phyloP scores from a whole-genome alignment of 306 rosid genomes.

The Leucaena leucocephala region DNA sequence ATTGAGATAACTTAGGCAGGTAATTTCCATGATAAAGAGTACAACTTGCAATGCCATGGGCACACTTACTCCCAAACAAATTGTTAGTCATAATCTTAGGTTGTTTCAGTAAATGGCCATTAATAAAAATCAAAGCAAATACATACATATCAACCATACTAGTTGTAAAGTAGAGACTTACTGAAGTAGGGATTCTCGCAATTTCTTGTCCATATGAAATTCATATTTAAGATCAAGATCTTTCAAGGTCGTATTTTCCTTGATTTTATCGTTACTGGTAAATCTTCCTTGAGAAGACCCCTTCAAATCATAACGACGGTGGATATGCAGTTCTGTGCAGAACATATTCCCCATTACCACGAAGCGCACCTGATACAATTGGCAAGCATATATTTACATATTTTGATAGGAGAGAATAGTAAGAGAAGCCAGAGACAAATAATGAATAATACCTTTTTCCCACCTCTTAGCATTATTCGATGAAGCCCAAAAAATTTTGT shows the following conservation, averaged over 20 bases:
- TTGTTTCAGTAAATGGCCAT: constrained; percentile 9
- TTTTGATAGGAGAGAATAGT: constrained; percentile 23
- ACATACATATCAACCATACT: constrained; percentile 7
- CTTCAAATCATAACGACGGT: constrained; percentile 89
- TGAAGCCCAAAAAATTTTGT: constrained; percentile 94
- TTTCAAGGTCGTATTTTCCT: constrained; percentile 74
- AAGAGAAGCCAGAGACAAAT: constrained; percentile 34
- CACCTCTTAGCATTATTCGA: constrained; percentile 72
- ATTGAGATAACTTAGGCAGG: constrained; percentile 9
- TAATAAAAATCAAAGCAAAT: constrained; percentile 5
- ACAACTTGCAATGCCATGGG: constrained; percentile 22
- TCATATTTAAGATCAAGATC: constrained; percentile 83
- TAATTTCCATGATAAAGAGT: constrained; percentile 5
- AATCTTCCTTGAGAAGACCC: constrained; percentile 89
- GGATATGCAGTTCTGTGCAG: constrained; percentile 85
- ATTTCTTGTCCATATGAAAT: constrained; percentile 89
- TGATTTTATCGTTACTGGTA: constrained; percentile 61
- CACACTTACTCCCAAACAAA: not conserved
- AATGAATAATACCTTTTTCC: constrained; percentile 74
- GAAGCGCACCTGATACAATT: constrained; percentile 75
- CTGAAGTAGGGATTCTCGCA: constrained; percentile 80
- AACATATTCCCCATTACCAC: constrained; percentile 99
- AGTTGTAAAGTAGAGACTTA: constrained; percentile 49
- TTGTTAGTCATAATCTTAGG: not conserved
- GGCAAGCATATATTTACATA: constrained; percentile 30